Percentiles rank a stretch among this genome's conserved stretches.
Conservation (phyloP, 1,139 yeast genomes). For the Hyphopichia wangnamkhiaoensis region DNA sequence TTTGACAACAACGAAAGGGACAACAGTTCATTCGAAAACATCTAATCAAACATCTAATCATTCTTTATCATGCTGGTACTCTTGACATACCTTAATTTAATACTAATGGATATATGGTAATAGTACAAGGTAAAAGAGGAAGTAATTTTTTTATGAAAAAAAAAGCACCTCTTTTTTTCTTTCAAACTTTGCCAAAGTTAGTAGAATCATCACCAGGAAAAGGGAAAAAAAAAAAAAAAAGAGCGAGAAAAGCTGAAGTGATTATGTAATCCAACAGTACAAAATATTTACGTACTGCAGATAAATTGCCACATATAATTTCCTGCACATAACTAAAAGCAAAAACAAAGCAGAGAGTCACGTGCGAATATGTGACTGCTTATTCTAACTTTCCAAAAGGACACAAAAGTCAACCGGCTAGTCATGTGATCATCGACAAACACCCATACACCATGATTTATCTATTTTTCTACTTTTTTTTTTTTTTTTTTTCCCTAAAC, state of each 20-base stretch:
- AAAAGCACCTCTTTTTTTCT: background rate
- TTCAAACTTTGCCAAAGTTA: background rate
- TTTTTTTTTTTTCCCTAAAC: background rate
- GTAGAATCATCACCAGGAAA: background rate
- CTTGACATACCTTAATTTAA: slow-evolving; percentile 2
- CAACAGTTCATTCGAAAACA: background rate
- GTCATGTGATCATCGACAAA: background rate
- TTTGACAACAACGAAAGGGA: too few species aligned
- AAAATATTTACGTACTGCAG: too few species aligned
- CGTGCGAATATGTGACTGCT: background rate
- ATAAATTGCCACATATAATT: too few species aligned
- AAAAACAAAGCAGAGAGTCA: background rate
- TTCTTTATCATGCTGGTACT: too few species aligned
- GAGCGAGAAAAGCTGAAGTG: background rate
- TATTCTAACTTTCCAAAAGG: background rate
- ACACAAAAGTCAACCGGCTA: background rate
- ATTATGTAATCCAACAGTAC: too few species aligned
- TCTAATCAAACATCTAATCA: background rate
- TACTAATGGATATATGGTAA: background rate
- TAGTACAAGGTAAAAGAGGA: background rate
- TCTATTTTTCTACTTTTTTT: background rate
- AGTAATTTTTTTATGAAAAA: background rate
- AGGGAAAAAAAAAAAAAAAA: too few species aligned
- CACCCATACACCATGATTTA: background rate
- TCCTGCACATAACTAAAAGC: too few species aligned